Percentiles rank a stretch among this genome's conserved stretches.
These are phyloP conservation scores for Beverwykella pulmonaria DNA, from an alignment of 495 filamentous ascomycete genomes.

Conservation along the genomic window DNA sequence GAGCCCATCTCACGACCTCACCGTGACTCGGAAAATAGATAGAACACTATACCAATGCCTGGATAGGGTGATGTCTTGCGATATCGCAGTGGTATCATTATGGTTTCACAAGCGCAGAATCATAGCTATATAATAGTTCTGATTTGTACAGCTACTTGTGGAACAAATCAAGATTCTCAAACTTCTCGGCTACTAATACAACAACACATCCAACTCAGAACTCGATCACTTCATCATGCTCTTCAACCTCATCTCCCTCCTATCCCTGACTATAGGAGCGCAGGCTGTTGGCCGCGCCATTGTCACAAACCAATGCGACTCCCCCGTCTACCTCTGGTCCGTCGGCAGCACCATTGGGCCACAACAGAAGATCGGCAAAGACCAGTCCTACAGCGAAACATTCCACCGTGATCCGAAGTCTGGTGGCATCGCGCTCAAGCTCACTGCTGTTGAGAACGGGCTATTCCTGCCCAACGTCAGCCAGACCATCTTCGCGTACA, in stretches of 20 bases:
- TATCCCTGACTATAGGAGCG: background rate
- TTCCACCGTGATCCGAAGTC: conserved; percentile 38
- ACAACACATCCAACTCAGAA: no score
- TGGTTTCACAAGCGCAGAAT: background rate
- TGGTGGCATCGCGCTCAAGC: conserved; percentile 59
- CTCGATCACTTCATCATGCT: conserved; percentile 6
- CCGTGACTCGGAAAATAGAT: background rate
- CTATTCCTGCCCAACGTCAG: conserved; percentile 53
- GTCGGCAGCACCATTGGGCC: conserved; percentile 50
- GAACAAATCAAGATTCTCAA: background rate
- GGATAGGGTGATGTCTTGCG: background rate
- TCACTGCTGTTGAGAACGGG: conserved; percentile 54
- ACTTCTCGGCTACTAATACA: background rate
- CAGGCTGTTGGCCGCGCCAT: conserved; percentile 54
- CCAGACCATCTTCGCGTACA: conserved; percentile 59
- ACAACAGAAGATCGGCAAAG: conserved; percentile 45
- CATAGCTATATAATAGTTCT: background rate
- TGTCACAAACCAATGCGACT: conserved; percentile 56
- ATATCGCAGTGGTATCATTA: background rate
- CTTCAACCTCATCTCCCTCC: background rate
- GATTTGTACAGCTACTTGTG: background rate
- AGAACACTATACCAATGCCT: background rate
- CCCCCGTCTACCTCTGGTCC: conserved; percentile 58
- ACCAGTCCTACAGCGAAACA: conserved; percentile 3
- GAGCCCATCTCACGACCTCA: background rate